These are phyloP conservation scores for Loxodes magnus DNA, from an alignment of 73 alveolate species.

Conservation along the genomic window DNA sequence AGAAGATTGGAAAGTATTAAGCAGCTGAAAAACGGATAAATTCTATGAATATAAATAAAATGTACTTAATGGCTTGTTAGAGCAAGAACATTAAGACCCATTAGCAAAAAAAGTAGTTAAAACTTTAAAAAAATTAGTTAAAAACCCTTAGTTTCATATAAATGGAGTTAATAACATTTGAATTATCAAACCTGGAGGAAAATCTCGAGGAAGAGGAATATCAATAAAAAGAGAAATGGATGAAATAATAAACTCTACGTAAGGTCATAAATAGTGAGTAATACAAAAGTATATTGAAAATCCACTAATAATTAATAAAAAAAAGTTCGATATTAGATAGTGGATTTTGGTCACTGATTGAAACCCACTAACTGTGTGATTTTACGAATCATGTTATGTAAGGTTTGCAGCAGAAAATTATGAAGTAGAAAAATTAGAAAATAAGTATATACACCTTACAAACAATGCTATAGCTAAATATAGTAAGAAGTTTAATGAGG, in stretches of 20 bases:
- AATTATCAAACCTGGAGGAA: constrained; percentile 90
- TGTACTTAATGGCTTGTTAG: neutral
- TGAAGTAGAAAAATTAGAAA: constrained; percentile 9
- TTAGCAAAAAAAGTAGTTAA: constrained; percentile 13
- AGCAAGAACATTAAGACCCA: neutral
- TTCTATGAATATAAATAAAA: neutral
- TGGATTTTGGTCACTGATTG: constrained; percentile 50
- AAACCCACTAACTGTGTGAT: constrained; percentile 49
- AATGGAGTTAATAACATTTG: constrained; percentile 72
- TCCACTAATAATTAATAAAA: constrained; percentile 70
- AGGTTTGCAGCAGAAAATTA: constrained; percentile 42
- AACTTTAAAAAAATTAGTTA: neutral
- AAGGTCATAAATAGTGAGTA: constrained; percentile 57
- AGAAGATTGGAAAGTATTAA: neutral
- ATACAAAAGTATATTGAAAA: constrained; percentile 89
- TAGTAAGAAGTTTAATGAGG: constrained; percentile 29
- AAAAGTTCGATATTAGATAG: constrained; percentile 76
- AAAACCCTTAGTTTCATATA: constrained; percentile 37
- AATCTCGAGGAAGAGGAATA: constrained; percentile 90
- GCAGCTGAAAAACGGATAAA: neutral
- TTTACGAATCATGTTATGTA: constrained; percentile 50
- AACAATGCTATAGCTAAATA: constrained; percentile 35
- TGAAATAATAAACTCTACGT: constrained; percentile 60
- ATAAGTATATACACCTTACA: constrained; percentile 32
- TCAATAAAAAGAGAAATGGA: constrained; percentile 58